Conservation (phyloP, 176 grass and related monocot species). For the Secale cereale region DNA sequence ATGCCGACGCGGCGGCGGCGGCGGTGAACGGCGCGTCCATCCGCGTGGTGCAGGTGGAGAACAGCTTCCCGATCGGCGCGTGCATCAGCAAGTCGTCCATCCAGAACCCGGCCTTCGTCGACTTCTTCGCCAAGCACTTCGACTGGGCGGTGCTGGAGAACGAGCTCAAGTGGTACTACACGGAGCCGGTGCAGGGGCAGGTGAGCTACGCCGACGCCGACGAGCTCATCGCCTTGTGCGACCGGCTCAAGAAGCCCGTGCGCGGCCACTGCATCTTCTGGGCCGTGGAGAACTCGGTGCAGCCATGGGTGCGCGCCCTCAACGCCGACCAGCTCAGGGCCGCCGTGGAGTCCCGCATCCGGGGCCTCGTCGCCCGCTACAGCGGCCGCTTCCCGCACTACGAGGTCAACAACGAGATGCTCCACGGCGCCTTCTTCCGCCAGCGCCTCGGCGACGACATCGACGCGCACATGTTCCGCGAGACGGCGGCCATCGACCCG, state of each 20-base stretch:
- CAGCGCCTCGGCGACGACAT: constrained; percentile 47
- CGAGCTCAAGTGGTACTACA: constrained; percentile 94
- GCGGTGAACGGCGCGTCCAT: constrained; percentile 27
- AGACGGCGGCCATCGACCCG: constrained; percentile 43
- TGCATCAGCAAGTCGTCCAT: constrained; percentile 48
- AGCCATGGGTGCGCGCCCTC: constrained; percentile 49
- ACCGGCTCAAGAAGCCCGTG: constrained; percentile 31
- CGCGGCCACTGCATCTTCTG: constrained; percentile 86
- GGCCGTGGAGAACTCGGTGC: constrained; percentile 49
- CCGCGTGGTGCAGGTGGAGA: constrained; percentile 47
- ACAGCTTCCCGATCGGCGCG: constrained; percentile 64
- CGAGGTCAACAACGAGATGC: constrained; percentile 92
- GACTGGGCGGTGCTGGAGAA: constrained; percentile 72
- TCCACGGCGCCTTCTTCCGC: constrained; percentile 55
- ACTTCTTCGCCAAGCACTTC: constrained; percentile 69
- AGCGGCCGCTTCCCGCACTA: constrained; percentile 51
- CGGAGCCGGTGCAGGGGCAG: constrained; percentile 33
- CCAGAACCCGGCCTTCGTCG: constrained; percentile 54
- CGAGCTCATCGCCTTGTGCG: constrained; percentile 60
- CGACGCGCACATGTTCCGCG: constrained; percentile 55
- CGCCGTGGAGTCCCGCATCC: constrained; percentile 42
- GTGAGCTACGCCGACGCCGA: constrained; percentile 69
- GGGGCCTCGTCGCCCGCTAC: constrained; percentile 53
- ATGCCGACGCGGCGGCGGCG: not conserved
- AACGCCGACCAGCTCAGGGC: constrained; percentile 24